Evolutionary conservation across 257 asterid genomes (phyloP).

Genomic region (Galeopsis tetrahit): DNA sequence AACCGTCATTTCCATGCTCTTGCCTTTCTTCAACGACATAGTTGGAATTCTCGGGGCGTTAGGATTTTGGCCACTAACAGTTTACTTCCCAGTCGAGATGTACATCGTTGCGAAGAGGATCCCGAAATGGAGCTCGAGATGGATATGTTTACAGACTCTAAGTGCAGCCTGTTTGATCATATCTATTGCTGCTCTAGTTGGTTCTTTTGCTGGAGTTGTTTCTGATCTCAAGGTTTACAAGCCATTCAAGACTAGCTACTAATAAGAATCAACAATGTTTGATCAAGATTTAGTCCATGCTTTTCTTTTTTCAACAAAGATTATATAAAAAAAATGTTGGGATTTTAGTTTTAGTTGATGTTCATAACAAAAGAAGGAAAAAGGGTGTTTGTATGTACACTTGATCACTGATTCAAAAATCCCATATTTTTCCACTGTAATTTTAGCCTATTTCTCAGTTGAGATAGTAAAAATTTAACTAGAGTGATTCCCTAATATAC

Average conservation of each 20-base stretch:
- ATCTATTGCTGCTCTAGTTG: constrained; percentile 69
- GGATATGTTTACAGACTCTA: constrained; percentile 60
- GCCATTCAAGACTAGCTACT: constrained; percentile 57
- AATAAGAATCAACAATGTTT: background rate
- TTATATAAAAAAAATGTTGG: background rate
- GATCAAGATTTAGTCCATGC: constrained; percentile 2
- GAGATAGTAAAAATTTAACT: constrained; percentile 33
- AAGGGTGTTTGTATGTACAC: constrained; percentile 36
- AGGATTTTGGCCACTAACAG: constrained; percentile 92
- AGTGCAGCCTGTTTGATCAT: constrained; percentile 66
- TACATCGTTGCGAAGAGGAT: constrained; percentile 69
- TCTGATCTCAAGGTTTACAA: constrained; percentile 66
- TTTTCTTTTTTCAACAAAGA: background rate
- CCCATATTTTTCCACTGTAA: constrained; percentile 35
- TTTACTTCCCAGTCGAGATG: constrained; percentile 91
- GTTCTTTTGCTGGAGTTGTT: constrained; percentile 77
- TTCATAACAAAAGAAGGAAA: constrained; percentile 37
- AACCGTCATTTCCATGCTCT: constrained; percentile 69
- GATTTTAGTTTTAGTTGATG: constrained; percentile 33
- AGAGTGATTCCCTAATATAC: constrained; percentile 16
- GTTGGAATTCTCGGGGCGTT: constrained; percentile 86
- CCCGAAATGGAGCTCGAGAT: constrained; percentile 70
- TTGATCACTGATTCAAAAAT: constrained; percentile 34
- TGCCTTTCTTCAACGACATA: constrained; percentile 85
- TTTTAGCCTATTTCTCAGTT: constrained; percentile 36